phyloP scores from a whole-genome alignment of 2,329 filamentous ascomycete genomes.

The Macrophomina pseudophaseolina region DNA sequence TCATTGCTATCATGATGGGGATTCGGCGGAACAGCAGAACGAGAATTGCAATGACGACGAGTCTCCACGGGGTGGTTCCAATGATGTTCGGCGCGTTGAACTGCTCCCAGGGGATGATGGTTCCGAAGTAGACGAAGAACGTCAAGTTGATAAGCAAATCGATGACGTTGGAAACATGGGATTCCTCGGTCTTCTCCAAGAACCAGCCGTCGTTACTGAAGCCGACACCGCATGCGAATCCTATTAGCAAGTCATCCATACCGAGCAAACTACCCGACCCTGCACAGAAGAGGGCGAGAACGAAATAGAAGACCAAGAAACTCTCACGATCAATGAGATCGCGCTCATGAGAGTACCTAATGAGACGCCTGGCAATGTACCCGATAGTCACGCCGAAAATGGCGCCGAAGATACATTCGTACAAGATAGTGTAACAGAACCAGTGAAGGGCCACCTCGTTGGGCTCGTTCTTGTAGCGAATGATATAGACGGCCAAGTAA shows the following conservation, averaged over 20 bases:
- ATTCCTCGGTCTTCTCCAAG: conserved; percentile 95
- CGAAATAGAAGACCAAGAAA: conserved; percentile 98
- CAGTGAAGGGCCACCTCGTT: conserved; percentile 78
- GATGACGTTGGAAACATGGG: conserved; percentile 98
- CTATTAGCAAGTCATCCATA: conserved; percentile 90
- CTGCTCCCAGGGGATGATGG: conserved; percentile 94
- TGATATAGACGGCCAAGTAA: conserved; percentile 88
- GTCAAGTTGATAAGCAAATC: conserved; percentile 95
- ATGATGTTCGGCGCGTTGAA: conserved; percentile 74
- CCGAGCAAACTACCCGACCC: conserved; percentile 91
- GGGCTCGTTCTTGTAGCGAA: conserved; percentile 76
- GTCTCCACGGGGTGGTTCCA: conserved; percentile 82
- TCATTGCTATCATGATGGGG: conserved; percentile 88
- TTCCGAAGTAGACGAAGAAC: conserved; percentile 97
- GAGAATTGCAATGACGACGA: conserved; percentile 91
- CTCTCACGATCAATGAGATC: conserved; percentile 94
- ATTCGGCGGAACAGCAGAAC: conserved; percentile 96
- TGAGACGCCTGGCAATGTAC: conserved; percentile 87
- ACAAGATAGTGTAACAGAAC: conserved; percentile 87
- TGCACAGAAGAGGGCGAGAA: conserved; percentile 92
- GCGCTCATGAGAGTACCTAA: conserved; percentile 82
- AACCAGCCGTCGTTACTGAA: conserved; percentile 99
- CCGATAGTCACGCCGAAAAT: conserved; percentile 86
- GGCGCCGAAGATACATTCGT: conserved; percentile 94
- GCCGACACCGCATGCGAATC: conserved; percentile 94